phyloP scores from a whole-genome alignment of 176 grass and related monocot genomes.

The Carex cristatella region DNA sequence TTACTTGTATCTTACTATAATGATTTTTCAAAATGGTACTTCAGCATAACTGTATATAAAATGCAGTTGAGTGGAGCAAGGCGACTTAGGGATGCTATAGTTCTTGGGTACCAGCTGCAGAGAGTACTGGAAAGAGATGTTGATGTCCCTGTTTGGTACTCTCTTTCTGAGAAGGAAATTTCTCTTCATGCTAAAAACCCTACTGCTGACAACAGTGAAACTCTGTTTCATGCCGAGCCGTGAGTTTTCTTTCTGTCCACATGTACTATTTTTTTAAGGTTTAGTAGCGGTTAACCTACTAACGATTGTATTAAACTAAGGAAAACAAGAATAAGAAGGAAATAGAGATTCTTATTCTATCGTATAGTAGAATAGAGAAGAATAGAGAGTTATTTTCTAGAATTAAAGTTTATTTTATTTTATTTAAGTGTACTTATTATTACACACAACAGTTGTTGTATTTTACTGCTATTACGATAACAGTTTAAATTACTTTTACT shows the following conservation, averaged over 20 bases:
- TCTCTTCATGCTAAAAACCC: constrained; percentile 33
- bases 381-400: too few species aligned
- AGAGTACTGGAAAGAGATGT: constrained; percentile 68
- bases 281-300: too few species aligned
- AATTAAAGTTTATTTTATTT: too few species aligned
- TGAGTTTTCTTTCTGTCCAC: constrained; percentile 26
- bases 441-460: not conserved
- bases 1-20: constrained; percentile 5
- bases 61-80: constrained; percentile 74
- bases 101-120: constrained; percentile 91
- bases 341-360: too few species aligned
- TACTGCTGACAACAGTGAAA: constrained; percentile 35
- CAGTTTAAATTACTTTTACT: constrained; percentile 23
- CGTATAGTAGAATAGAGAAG: too few species aligned
- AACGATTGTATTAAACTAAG: too few species aligned
- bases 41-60: not conserved
- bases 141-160: constrained; percentile 87
- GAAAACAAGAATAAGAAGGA: too few species aligned
- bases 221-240: constrained; percentile 30
- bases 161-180: constrained; percentile 76
- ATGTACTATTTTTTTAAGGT: not conserved
- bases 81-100: constrained; percentile 84
- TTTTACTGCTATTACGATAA: constrained; percentile 16
- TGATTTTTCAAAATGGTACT: not conserved
- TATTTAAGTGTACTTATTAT: not conserved